Conservation (phyloP, 768 basidiomycete species). For the Mycena metata region DNA sequence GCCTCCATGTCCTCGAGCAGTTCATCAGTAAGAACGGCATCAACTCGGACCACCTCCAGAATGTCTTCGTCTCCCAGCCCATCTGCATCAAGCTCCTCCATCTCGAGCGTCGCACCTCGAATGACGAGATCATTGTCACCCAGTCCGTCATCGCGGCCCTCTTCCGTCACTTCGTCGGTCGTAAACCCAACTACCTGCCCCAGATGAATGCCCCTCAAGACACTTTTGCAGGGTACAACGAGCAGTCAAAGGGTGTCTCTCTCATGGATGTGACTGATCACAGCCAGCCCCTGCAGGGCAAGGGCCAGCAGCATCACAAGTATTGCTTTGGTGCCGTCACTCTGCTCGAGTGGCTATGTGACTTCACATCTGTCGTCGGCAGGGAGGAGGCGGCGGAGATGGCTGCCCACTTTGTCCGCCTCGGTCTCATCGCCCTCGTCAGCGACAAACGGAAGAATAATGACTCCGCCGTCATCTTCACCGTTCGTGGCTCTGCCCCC, state of each 20-base stretch:
- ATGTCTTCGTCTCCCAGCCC: conserved; percentile 91
- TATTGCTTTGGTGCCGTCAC: conserved; percentile 88
- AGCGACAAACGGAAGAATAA: conserved; percentile 93
- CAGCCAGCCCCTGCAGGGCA: conserved; percentile 65
- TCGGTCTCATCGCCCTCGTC: conserved; percentile 89
- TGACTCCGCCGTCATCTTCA: conserved; percentile 94
- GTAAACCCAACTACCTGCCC: conserved; percentile 82
- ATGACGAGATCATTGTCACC: conserved; percentile 98
- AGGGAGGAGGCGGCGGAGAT: conserved; percentile 98
- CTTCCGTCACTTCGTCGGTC: conserved; percentile 95
- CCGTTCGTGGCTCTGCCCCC: conserved; percentile 85
- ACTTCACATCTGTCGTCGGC: conserved; percentile 96
- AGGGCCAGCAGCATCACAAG: conserved; percentile 65
- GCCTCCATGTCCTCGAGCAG: conserved; percentile 98
- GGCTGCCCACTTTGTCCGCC: conserved; percentile 97
- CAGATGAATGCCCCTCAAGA: conserved; percentile 64
- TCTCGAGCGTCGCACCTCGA: conserved; percentile 90
- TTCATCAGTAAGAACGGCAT: conserved; percentile 99
- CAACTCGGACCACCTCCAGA: conserved; percentile 91
- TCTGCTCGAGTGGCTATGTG: conserved; percentile 96
- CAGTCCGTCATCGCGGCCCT: conserved; percentile 94
- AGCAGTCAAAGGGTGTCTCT: conserved; percentile 80
- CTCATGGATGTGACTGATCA: conserved; percentile 81
- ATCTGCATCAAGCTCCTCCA: conserved; percentile 98
- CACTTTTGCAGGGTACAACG: conserved; percentile 79